Evolutionary conservation across 164 flowering plant genomes (phyloP).

Genomic region (Stephania yunnanensis): DNA sequence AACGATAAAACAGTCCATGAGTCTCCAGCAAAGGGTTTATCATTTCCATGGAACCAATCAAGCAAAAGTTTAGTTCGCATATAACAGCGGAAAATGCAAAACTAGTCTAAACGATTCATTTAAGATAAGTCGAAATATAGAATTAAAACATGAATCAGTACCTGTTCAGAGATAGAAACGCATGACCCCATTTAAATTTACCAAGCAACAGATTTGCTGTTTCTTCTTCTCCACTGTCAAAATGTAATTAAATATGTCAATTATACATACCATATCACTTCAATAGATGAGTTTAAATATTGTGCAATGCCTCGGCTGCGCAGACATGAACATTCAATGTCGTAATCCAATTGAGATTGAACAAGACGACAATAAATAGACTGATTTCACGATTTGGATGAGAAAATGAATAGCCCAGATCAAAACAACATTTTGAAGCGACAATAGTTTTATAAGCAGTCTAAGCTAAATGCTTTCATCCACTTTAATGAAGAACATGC

Average conservation of each 20-base stretch:
- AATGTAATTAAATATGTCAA: constrained; percentile 8
- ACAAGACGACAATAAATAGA: not conserved
- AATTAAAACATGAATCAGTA: constrained; percentile 16
- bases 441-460: not conserved
- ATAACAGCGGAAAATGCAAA: not conserved
- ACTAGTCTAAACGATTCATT: not conserved
- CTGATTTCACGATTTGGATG: not conserved
- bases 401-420: not conserved
- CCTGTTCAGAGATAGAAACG: constrained; percentile 90
- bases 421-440: not conserved
- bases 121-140: not conserved
- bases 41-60: not conserved
- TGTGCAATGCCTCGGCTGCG: too few relatives aligned
- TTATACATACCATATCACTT: too few relatives aligned
- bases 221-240: constrained; percentile 89
- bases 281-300: too few relatives aligned
- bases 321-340: too few relatives aligned
- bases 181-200: constrained; percentile 99
- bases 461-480: not conserved
- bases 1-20: not conserved
- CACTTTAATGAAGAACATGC: not conserved
- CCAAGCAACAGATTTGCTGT: constrained; percentile 76
- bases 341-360: not conserved
- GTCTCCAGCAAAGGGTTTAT: not conserved
- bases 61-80: not conserved